A percentile compares a stretch with the other conserved stretches of the same genome.
phyloP scores from a whole-genome alignment of 2,329 filamentous ascomycete genomes.

The Ascochyta lentis region DNA sequence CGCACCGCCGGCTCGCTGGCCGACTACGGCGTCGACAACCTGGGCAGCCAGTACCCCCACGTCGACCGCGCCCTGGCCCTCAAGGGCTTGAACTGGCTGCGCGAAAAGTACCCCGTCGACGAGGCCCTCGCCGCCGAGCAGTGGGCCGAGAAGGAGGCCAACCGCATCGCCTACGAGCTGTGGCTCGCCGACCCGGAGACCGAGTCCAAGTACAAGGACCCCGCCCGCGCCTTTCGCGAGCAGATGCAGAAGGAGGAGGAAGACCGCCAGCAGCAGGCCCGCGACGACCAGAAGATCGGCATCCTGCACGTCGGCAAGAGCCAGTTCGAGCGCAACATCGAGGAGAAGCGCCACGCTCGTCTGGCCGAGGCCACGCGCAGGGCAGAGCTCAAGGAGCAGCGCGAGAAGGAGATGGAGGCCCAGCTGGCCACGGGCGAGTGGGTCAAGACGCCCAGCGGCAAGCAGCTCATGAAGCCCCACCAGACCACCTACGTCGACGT shows the following conservation, averaged over 20 bases:
- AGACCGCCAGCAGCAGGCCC: conserved; percentile 29
- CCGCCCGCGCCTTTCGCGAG: conserved; percentile 42
- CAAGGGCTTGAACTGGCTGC: conserved; percentile 46
- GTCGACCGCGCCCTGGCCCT: conserved; percentile 36
- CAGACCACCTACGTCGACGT: conserved; percentile 44
- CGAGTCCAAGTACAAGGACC: conserved; percentile 49
- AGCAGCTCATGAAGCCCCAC: conserved; percentile 45
- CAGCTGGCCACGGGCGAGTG: conserved; percentile 44
- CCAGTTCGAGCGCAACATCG: conserved; percentile 45
- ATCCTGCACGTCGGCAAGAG: conserved; percentile 43
- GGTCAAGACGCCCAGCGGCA: conserved; percentile 42
- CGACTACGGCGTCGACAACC: conserved; percentile 49
- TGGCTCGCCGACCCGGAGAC: conserved; percentile 48
- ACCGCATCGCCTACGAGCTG: conserved; percentile 48
- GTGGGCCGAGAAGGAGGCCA: conserved; percentile 49
- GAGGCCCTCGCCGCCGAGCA: conserved; percentile 49
- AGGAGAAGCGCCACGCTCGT: conserved; percentile 40
- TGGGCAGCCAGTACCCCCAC: conserved; percentile 37
- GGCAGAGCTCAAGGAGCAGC: conserved; percentile 43
- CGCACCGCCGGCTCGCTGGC: conserved; percentile 49
- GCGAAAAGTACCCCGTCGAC: conserved; percentile 47
- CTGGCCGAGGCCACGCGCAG: conserved; percentile 36
- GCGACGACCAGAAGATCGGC: conserved; percentile 39
- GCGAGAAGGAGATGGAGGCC: conserved; percentile 39
- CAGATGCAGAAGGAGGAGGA: conserved; percentile 43